These are phyloP conservation scores for Echinosophora koreensis DNA, from an alignment of 306 rosid species.

Conservation along the genomic window DNA sequence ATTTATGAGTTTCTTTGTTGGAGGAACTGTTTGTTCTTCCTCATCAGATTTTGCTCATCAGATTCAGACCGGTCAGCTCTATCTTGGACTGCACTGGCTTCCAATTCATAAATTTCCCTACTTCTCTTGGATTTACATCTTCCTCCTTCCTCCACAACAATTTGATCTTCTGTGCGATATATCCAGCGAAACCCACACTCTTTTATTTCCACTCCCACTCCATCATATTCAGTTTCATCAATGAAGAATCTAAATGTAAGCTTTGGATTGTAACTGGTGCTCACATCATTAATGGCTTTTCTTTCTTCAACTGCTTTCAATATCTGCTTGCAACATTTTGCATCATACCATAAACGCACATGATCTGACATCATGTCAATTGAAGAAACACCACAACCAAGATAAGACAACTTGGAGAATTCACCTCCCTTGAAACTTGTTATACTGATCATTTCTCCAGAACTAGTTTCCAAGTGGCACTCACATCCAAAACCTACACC, in stretches of 20 bases:
- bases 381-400: no score
- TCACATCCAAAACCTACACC: constrained; percentile 16
- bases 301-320: neutral
- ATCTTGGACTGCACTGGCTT: neutral
- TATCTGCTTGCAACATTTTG: neutral
- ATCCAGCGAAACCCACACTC: constrained; percentile 36
- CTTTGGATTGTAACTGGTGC: neutral
- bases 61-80: neutral
- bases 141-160: no score
- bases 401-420: no score
- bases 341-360: constrained; percentile 38
- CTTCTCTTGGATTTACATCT: neutral
- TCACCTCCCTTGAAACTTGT: neutral
- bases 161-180: neutral
- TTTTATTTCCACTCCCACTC: neutral
- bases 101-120: neutral
- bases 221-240: neutral
- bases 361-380: constrained; percentile 7
- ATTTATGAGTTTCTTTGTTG: neutral
- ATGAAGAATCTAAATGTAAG: constrained; percentile 32
- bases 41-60: no score
- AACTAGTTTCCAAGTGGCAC: constrained; percentile 2
- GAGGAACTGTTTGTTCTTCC: neutral
- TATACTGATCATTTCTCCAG: neutral
- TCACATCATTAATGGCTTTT: neutral